These are phyloP conservation scores for Castanea mollissima DNA, from an alignment of 306 rosid genomes.

Conservation along the genomic window DNA sequence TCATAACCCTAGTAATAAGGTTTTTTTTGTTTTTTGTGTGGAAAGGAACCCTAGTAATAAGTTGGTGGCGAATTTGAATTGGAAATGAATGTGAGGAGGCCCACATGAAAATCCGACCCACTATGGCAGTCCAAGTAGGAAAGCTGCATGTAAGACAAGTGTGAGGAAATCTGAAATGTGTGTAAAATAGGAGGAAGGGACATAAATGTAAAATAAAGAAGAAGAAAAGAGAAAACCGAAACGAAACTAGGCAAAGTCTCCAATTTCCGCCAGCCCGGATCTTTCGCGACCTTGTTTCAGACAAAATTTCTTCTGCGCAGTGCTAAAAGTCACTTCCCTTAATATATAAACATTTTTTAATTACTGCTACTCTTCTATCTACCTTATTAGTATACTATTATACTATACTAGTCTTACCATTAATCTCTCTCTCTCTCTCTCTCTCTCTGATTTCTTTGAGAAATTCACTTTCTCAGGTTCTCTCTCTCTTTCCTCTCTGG, in stretches of 20 bases:
- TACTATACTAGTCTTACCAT: background rate
- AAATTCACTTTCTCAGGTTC: background rate
- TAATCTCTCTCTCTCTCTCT: background rate
- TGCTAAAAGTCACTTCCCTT: conserved; percentile 56
- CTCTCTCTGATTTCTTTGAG: background rate
- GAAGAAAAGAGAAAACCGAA: background rate
- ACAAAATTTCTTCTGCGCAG: conserved; percentile 66
- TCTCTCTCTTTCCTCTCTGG: conserved; percentile 20
- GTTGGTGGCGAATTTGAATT: no score
- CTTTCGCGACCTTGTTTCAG: conserved; percentile 82
- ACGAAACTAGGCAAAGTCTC: conserved; percentile 42
- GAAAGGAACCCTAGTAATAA: no score
- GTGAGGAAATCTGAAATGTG: conserved; percentile 27
- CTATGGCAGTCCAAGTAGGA: background rate
- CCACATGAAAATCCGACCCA: conserved; percentile 16
- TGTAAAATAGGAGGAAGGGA: background rate
- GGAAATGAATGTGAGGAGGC: no score
- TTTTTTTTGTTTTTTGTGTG: no score
- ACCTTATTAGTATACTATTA: background rate
- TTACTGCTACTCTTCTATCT: background rate
- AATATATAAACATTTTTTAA: background rate
- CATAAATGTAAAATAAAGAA: background rate
- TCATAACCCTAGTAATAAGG: no score
- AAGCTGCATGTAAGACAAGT: conserved; percentile 90
- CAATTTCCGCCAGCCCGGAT: conserved; percentile 66